Evolutionary conservation across 345 rosid genomes (phyloP).

Genomic region (Hevea brasiliensis): DNA sequence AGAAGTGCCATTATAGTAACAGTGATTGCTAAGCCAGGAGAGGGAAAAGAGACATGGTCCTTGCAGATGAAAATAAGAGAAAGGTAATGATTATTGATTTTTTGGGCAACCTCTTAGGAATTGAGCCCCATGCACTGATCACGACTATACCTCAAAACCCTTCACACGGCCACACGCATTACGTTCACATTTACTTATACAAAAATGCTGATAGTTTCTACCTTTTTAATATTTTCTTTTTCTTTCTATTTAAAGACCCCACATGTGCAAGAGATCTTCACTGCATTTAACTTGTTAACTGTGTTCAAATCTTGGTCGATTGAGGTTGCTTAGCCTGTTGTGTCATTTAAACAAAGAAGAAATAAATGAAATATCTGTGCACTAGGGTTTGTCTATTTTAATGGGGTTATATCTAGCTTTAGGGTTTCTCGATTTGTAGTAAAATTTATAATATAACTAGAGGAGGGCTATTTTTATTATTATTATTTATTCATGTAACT

Average conservation of each 20-base stretch:
- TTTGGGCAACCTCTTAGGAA: not conserved
- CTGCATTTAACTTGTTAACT: conserved; percentile 5
- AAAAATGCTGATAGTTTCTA: no score
- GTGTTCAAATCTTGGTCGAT: conserved; percentile 12
- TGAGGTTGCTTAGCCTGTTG: not conserved
- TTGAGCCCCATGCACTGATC: conserved; percentile 15
- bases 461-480: no score
- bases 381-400: not conserved
- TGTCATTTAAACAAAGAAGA: no score
- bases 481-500: no score
- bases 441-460: no score
- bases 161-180: not conserved
- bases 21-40: conserved; percentile 1
- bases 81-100: conserved; percentile 13
- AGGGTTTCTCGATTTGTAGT: not conserved
- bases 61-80: conserved; percentile 16
- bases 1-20: not conserved
- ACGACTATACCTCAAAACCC: conserved; percentile 20
- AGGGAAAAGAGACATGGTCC: not conserved
- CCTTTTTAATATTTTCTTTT: no score
- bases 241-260: no score
- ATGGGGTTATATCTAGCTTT: not conserved
- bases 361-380: not conserved
- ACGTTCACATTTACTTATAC: not conserved
- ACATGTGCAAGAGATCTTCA: not conserved